A percentile compares a stretch with the other conserved stretches of the same genome.
phyloP scores from a whole-genome alignment of 2,329 filamentous ascomycete species.

The Diaporthe australafricana region DNA sequence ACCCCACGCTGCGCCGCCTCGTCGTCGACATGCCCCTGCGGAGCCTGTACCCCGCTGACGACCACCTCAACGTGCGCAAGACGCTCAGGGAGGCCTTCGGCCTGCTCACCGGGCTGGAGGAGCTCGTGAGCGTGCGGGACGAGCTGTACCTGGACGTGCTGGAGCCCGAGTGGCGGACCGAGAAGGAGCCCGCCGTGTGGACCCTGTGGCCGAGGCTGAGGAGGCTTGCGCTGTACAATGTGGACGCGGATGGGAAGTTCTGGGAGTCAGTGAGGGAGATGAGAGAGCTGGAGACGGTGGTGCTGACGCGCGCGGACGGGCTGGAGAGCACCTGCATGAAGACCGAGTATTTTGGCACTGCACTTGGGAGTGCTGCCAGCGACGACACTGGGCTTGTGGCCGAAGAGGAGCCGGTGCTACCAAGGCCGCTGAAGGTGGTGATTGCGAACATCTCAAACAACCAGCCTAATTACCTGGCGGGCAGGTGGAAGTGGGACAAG shows the following conservation, averaged over 20 bases:
- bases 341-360: slow-evolving; percentile 51
- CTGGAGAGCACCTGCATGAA: slow-evolving; percentile 52
- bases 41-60: slow-evolving; percentile 54
- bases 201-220: slow-evolving; percentile 55
- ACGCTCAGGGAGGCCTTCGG: slow-evolving; percentile 59
- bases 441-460: slow-evolving; percentile 46
- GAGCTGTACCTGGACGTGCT: slow-evolving; percentile 54
- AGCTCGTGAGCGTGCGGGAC: slow-evolving; percentile 60
- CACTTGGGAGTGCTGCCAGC: background rate
- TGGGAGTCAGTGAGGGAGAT: slow-evolving; percentile 54
- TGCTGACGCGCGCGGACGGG: slow-evolving; percentile 53
- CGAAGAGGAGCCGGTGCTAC: slow-evolving; percentile 38
- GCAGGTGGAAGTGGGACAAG: slow-evolving; percentile 45
- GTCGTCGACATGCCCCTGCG: slow-evolving; percentile 61
- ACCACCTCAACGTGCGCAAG: slow-evolving; percentile 52
- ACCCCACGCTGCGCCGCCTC: slow-evolving; percentile 55
- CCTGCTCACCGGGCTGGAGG: slow-evolving; percentile 56
- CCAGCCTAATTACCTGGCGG: slow-evolving; percentile 41
- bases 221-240: slow-evolving; percentile 57
- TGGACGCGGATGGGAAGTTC: slow-evolving; percentile 50
- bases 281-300: slow-evolving; percentile 52
- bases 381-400: background rate
- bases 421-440: slow-evolving; percentile 45
- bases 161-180: slow-evolving; percentile 36
- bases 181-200: slow-evolving; percentile 52